phyloP scores from a whole-genome alignment of 345 rosid genomes.

The Adansonia digitata region DNA sequence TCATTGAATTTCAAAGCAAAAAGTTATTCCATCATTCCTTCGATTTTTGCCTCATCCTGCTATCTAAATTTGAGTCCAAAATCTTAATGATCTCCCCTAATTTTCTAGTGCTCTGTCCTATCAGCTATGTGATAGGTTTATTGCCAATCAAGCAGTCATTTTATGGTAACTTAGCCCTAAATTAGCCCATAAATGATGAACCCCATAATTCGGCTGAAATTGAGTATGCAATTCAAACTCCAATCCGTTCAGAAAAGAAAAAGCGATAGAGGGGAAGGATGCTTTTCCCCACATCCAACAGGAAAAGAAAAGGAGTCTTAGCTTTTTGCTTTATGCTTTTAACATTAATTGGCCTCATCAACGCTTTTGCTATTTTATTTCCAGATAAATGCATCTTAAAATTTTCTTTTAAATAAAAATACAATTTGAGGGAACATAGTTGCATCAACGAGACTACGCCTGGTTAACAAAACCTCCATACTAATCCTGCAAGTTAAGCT shows the following conservation, averaged over 20 bases:
- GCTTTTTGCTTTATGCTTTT: constrained; percentile 12
- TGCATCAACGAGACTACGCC: neutral
- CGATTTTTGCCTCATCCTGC: neutral
- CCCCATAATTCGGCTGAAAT: neutral
- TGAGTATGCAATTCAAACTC: neutral
- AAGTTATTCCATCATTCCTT: neutral
- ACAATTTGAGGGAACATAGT: neutral
- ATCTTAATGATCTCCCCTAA: neutral
- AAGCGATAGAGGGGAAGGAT: neutral
- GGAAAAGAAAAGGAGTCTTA: neutral
- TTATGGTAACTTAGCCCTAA: neutral
- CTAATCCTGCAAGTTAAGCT: neutral
- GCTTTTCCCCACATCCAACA: constrained; percentile 1
- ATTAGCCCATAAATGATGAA: neutral
- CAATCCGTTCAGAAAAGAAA: neutral
- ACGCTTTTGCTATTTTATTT: too few relatives aligned
- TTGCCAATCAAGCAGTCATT: neutral
- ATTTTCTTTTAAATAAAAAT: neutral
- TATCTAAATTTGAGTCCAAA: constrained; percentile 5
- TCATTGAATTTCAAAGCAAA: neutral
- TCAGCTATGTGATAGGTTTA: neutral
- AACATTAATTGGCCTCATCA: neutral
- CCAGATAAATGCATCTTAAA: neutral
- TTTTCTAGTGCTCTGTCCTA: neutral
- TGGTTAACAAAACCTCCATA: neutral